phyloP scores from a whole-genome alignment of 2,329 filamentous ascomycete species.

The Bretziella fagacearum region DNA sequence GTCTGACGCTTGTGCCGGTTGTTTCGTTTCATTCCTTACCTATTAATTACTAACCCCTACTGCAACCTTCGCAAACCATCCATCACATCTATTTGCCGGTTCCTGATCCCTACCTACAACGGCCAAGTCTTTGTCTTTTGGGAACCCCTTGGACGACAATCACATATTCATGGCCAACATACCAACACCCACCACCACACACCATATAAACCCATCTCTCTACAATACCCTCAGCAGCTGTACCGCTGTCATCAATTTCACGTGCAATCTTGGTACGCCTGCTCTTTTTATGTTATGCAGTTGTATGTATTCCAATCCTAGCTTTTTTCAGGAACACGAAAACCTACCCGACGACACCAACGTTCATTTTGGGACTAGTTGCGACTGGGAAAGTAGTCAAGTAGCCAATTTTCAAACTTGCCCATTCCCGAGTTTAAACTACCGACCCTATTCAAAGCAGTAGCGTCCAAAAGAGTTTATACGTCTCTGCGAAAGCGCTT shows the following conservation, averaged over 20 bases:
- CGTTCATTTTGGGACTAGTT: not conserved
- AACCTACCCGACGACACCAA: not conserved
- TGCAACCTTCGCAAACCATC: not conserved
- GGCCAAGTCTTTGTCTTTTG: not conserved
- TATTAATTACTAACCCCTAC: not conserved
- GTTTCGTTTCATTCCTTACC: slow-evolving; percentile 1
- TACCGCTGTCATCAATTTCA: too few relatives aligned
- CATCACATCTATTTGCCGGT: not conserved
- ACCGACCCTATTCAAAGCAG: not conserved
- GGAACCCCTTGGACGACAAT: not conserved
- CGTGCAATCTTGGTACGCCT: too few relatives aligned
- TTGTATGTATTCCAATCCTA: not conserved
- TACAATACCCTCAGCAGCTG: too few relatives aligned
- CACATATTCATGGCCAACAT: too few relatives aligned
- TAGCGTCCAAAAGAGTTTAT: not conserved
- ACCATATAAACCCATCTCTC: too few relatives aligned
- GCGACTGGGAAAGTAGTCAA: not conserved
- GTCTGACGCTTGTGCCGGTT: not conserved
- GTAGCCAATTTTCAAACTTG: slow-evolving; percentile 2
- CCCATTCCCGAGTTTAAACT: not conserved
- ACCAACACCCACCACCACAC: too few relatives aligned
- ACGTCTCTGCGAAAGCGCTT: not conserved
- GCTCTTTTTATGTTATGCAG: not conserved
- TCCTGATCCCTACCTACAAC: not conserved
- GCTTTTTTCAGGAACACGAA: not conserved